These are phyloP conservation scores for Aspergillus intermedius DNA, from an alignment of 2,329 filamentous ascomycete genomes.

Conservation along the genomic window DNA sequence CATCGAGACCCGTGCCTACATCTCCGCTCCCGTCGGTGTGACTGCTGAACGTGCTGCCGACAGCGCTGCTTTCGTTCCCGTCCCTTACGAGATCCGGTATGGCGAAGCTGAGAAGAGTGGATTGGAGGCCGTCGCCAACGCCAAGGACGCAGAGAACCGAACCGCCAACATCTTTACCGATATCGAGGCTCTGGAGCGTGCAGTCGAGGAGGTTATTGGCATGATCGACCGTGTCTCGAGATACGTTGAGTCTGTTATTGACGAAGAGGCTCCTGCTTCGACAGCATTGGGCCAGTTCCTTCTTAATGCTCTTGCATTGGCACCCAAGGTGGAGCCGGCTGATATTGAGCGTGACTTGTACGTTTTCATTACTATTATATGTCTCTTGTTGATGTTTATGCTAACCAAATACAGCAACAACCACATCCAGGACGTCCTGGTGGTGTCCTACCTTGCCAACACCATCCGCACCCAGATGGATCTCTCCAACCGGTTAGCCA, in stretches of 20 bases:
- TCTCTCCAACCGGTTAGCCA: conserved; percentile 88
- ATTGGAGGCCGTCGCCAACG: conserved; percentile 75
- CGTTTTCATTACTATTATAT: conserved; percentile 22
- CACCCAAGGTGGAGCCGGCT: conserved; percentile 84
- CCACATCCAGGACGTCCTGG: conserved; percentile 97
- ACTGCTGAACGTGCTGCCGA: conserved; percentile 92
- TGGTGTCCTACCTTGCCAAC: conserved; percentile 97
- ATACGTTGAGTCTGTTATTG: conserved; percentile 88
- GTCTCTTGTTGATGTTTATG: conserved; percentile 7
- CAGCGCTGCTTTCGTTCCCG: conserved; percentile 94
- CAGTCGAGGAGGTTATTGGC: conserved; percentile 78
- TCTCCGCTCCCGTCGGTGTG: conserved; percentile 89
- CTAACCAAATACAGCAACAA: conserved; percentile 64
- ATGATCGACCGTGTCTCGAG: conserved; percentile 86
- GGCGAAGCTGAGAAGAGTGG: conserved; percentile 69
- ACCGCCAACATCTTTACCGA: conserved; percentile 71
- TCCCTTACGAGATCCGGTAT: conserved; percentile 90
- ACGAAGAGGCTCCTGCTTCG: conserved; percentile 77
- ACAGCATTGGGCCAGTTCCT: conserved; percentile 91
- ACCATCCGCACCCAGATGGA: conserved; percentile 99
- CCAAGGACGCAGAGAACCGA: conserved; percentile 71
- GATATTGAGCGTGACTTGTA: conserved; percentile 94
- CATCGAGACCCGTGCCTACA: conserved; percentile 88
- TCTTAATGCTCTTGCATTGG: conserved; percentile 85
- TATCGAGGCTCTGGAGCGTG: conserved; percentile 79